These are phyloP conservation scores for Mycena rosella DNA, from an alignment of 768 basidiomycete genomes.

Conservation along the genomic window DNA sequence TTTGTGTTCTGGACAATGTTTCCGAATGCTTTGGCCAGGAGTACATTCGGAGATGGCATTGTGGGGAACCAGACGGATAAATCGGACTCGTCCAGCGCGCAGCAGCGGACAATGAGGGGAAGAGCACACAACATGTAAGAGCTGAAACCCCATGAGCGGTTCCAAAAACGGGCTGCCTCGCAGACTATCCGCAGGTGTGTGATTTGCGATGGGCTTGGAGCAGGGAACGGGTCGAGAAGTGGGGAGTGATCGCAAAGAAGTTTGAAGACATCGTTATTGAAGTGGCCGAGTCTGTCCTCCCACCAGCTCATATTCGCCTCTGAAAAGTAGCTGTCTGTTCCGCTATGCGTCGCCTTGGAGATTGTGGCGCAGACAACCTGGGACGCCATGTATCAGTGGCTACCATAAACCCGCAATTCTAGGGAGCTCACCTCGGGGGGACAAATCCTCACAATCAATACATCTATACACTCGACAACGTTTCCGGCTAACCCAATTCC, in stretches of 20 bases:
- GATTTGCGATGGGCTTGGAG: background rate
- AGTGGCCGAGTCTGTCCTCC: background rate
- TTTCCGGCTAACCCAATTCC: background rate
- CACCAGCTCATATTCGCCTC: constrained; percentile 8
- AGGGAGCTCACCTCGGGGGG: background rate
- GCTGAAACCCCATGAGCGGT: background rate
- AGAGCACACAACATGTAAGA: too few relatives aligned
- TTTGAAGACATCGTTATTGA: background rate
- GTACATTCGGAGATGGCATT: background rate
- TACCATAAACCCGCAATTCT: too few relatives aligned
- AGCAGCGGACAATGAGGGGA: constrained; percentile 3
- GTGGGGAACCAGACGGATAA: constrained; percentile 9
- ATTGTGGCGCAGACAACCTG: background rate
- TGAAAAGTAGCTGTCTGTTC: background rate
- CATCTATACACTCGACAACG: constrained; percentile 1
- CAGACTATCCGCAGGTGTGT: background rate
- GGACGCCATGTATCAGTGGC: background rate
- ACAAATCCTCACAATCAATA: constrained; percentile 3
- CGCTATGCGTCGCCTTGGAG: background rate
- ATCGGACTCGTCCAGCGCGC: background rate
- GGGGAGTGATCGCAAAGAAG: constrained; percentile 9
- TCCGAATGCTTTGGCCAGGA: background rate
- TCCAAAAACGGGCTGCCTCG: constrained; percentile 10
- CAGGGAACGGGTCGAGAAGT: background rate
- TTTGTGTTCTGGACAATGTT: background rate